Evolutionary conservation across 2,329 filamentous ascomycete species (phyloP), one percentile per base, ranked within the genome.

Genomic region (Xylariaceae sp.): DNA sequence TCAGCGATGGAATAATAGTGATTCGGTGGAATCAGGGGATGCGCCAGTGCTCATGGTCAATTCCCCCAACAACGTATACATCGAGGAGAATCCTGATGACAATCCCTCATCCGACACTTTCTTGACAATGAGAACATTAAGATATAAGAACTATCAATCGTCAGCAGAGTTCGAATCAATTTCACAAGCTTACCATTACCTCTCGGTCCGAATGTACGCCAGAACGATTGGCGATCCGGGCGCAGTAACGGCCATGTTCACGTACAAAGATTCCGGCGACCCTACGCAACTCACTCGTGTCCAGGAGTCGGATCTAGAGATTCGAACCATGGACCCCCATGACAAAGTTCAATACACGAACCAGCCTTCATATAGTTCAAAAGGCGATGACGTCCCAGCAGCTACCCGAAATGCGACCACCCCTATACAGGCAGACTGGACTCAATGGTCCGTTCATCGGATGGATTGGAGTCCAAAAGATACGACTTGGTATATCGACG

Each of bases 401-500:
- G 79, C 84, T 1, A 83, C 82, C 1, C 65, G 73, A 6, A 82
- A 81, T 60, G 76, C 74, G 9, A 80, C 76, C 2, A 68, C 82
- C 36, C 79, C 84, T 1, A 60, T 74, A 16, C 69, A 72, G 3
- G 64, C 70, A 14, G 61, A 70, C 24, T 86, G 82, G 82, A 75
- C 79, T 45, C 75, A 82, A 24, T 87, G 84, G 83, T 78, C 82
- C 21, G 79, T 80, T 2, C 82, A 87, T 67, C 77, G 85, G 21
- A 77, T 87, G 40, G 85, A 87, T 69, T 87, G 85, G 85, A 78
- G 80, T 1, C 76, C 80, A 0, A 72, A 75, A 17, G 69, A 75
- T 44, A 84, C 78, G 51, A 78, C 78, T 19, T 87, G 84, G 84
- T 87, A 78, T 62, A 75, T 85, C 17, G 75, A 86, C 62, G 80